Base-by-base conservation (phyloP, 2,329 filamentous ascomycete species). In the Penicillium sp. region DNA sequence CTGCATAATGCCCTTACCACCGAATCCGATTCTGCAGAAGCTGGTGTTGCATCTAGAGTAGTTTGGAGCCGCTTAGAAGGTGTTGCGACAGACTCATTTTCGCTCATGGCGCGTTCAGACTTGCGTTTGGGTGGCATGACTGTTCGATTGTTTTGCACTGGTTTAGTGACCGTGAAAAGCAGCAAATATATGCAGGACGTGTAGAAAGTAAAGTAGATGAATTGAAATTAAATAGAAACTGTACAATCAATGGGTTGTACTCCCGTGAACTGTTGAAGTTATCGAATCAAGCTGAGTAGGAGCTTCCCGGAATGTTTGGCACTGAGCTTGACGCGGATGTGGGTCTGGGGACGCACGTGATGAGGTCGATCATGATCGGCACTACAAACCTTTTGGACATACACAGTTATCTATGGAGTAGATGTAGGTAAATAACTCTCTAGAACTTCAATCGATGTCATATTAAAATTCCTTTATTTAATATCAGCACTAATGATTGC, bases 71-170 rank as follows among this genome's bases (percentile, higher is more conserved):
- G 58, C 47, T 67, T 68, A 2, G 63, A 54, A 8, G 63, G 56
- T 2, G 53, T 52, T 21, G 32, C 45, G 19, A 44, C 35, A 13
- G 34, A 42, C 17, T 60, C 58, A 19, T 57, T 58, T 44, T 56
- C 43, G 48, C 54, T 48, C 21, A 55, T 46, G 17, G 54, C 56
- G 51, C 49, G 52, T 38, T 58, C 57, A 2, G 61, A 59, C 53
- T 62, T 64, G 54, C 65, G 65, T 54, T 66, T 67, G 37, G 32
- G 45, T 12, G 53, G 51, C 55, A 56, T 57, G 34, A 33, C 26
- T 17, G 29, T 15, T 28, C 5, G 12, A 24, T 24, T 45, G 44
- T n/a, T 31, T 31, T 31, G 19, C 7, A 8, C 35, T 45, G 34
- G 12, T 24, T 39, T n/a, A 34, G 10, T 9, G 13, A 39, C 6